Base-by-base conservation (phyloP, 2,329 filamentous ascomycete species). In the Trichothecium sympodiale region DNA sequence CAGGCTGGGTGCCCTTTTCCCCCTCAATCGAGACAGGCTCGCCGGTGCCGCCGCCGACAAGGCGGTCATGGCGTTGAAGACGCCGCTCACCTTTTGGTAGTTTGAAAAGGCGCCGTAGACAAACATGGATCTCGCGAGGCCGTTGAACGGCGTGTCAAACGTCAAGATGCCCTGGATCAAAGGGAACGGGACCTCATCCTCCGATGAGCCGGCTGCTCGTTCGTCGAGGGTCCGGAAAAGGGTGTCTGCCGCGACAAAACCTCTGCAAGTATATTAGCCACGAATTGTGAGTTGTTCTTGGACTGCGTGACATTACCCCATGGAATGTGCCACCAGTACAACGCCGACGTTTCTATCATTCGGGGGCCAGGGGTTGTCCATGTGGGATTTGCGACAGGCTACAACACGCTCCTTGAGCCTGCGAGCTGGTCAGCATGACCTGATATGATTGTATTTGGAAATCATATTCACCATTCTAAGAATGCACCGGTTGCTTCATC, bases 61-160 rank as follows among this genome's bases (percentile, higher is more conserved):
- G 0, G 69, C 67, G 0, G 69, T 69, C 65, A 74, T 70, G 46
- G 71, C 63, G 39, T 73, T 74, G 55, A 71, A 74, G 27, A 74
- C 67, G 32, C 56, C 61, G 50, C 60, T 69, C 42, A 75, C 65
- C 38, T 72, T 74, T 39, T 69, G 63, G 46, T 74, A 75, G 51
- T 74, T 73, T 34, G 67, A 71, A 37, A 75, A 74, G 23, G 70
- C 71, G 31, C 71, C 71, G 42, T 75, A 75, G 31, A 74, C 71
- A 41, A 75, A 74, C 69, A 75, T 72, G 33, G 67, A 69, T 10
- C 71, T 58, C 3, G 71, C 67, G 13, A 75, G 66, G 6, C 80
- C 79, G 38, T 85, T 77, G 56, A 80, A 93, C 0, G 87, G 87
- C 0, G 87, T 94, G 56, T 94, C 86, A 48, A 91, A 91, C 6